Percentiles rank a stretch among this genome's conserved stretches.
phyloP scores from a whole-genome alignment of 2,329 filamentous ascomycete genomes.

The Berkeleyomyces basicola region DNA sequence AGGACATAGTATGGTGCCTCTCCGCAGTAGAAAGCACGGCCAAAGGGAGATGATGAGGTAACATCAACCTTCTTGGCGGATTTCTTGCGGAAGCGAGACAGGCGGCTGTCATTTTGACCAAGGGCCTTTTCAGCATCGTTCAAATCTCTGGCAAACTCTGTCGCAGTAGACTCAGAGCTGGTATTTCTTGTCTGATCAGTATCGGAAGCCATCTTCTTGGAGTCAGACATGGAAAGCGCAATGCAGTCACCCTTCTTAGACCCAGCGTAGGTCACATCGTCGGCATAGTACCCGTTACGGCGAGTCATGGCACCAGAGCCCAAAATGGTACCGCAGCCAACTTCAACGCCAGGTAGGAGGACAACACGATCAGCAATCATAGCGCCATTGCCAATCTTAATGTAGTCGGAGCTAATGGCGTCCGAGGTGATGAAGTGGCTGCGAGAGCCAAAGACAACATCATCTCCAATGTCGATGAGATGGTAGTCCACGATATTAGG shows the following conservation, averaged over 20 bases:
- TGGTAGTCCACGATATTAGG: conserved; percentile 37
- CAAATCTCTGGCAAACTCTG: neutral
- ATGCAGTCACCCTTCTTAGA: conserved; percentile 34
- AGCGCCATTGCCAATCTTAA: conserved; percentile 30
- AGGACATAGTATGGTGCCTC: conserved; percentile 34
- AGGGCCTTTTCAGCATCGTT: conserved; percentile 5
- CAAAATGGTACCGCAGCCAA: conserved; percentile 33
- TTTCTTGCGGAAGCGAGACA: neutral
- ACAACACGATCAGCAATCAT: conserved; percentile 42
- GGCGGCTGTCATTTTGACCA: neutral
- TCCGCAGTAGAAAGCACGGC: conserved; percentile 36
- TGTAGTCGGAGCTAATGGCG: conserved; percentile 29
- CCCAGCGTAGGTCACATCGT: conserved; percentile 34
- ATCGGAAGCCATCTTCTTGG: neutral
- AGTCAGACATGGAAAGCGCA: conserved; percentile 19
- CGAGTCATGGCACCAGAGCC: conserved; percentile 36
- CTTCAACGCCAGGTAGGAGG: conserved; percentile 32
- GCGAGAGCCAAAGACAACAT: conserved; percentile 43
- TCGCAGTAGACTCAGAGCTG: conserved; percentile 3
- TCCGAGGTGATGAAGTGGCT: conserved; percentile 38
- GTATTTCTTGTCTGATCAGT: neutral
- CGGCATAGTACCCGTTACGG: conserved; percentile 27
- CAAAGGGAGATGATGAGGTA: conserved; percentile 27
- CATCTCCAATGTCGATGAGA: conserved; percentile 36
- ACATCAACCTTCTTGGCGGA: conserved; percentile 6